Percentiles rank a stretch among this genome's conserved stretches.
Evolutionary conservation across 2,329 filamentous ascomycete genomes (phyloP).

Genomic region (Coniella lustricola): DNA sequence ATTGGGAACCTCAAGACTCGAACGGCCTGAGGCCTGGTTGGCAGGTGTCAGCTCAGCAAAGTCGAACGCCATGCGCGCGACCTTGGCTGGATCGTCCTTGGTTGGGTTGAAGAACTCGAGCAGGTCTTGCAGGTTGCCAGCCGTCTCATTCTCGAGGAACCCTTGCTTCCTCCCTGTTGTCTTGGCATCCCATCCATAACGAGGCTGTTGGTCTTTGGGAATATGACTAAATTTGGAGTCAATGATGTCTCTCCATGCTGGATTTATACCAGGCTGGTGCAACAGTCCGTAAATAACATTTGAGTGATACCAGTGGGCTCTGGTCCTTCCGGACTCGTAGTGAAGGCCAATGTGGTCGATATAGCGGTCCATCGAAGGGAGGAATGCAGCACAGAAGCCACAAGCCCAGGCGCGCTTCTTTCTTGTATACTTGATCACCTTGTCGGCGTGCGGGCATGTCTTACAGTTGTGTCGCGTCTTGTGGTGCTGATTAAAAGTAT

Average conservation of each 20-base stretch:
- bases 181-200: constrained; percentile 53
- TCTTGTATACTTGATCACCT: constrained; percentile 51
- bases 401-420: constrained; percentile 62
- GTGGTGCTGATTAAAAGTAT: constrained; percentile 63
- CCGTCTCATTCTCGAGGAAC: constrained; percentile 55
- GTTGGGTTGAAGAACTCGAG: constrained; percentile 58
- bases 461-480: constrained; percentile 57
- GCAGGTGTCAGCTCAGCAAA: constrained; percentile 33
- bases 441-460: constrained; percentile 58
- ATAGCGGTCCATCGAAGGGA: constrained; percentile 57
- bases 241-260: constrained; percentile 54
- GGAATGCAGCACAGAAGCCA: constrained; percentile 58
- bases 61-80: constrained; percentile 53
- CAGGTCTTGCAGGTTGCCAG: constrained; percentile 56
- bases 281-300: constrained; percentile 60
- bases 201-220: constrained; percentile 44
- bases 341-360: constrained; percentile 63
- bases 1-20: constrained; percentile 7
- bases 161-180: constrained; percentile 50
- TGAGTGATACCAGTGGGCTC: constrained; percentile 61
- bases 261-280: constrained; percentile 56
- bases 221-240: constrained; percentile 35
- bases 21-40: constrained; percentile 5
- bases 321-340: constrained; percentile 56
- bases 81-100: constrained; percentile 47